phyloP scores from a whole-genome alignment of 2,329 filamentous ascomycete genomes.

The Colletotrichum nymphaeae region DNA sequence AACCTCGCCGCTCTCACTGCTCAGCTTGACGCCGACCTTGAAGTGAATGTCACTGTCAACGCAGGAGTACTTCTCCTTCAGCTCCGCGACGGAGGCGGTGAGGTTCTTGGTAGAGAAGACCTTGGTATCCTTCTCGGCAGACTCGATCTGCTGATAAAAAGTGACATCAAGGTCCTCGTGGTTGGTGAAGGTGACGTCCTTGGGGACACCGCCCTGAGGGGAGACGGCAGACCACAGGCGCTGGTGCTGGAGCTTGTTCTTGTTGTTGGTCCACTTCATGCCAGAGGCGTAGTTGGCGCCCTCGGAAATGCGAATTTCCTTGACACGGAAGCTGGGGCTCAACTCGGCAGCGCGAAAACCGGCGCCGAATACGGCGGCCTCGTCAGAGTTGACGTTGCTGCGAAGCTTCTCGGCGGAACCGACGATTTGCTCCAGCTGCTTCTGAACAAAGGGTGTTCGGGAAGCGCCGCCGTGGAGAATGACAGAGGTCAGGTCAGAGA shows the following conservation, averaged over 20 bases:
- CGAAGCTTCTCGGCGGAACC: slow-evolving; percentile 83
- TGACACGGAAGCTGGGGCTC: slow-evolving; percentile 96
- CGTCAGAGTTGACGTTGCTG: slow-evolving; percentile 95
- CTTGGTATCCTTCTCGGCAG: slow-evolving; percentile 70
- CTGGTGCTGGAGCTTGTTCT: slow-evolving; percentile 79
- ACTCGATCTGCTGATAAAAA: slow-evolving; percentile 79
- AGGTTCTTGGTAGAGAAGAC: slow-evolving; percentile 84
- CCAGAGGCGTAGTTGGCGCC: slow-evolving; percentile 78
- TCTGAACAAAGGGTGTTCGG: slow-evolving; percentile 94
- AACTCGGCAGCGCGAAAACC: slow-evolving; percentile 93
- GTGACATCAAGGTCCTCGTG: slow-evolving; percentile 83
- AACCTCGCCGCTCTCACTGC: slow-evolving; percentile 80
- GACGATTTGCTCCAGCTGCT: slow-evolving; percentile 80
- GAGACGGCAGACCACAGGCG: slow-evolving; percentile 86
- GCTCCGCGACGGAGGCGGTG: slow-evolving; percentile 81
- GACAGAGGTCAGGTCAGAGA: slow-evolving; percentile 85
- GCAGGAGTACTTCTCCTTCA: slow-evolving; percentile 85
- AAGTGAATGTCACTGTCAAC: slow-evolving; percentile 81
- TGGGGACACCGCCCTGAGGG: slow-evolving; percentile 77
- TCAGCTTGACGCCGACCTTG: slow-evolving; percentile 81
- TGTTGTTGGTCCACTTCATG: slow-evolving; percentile 78
- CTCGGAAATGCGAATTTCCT: slow-evolving; percentile 91
- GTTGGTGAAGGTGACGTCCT: slow-evolving; percentile 87
- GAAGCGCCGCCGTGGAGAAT: slow-evolving; percentile 93
- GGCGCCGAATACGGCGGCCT: slow-evolving; percentile 95